Percentiles rank a stretch among this genome's conserved stretches.
These are phyloP conservation scores for Maudiozyma saulgeensis DNA, from an alignment of 805 yeast species.

Conservation along the genomic window DNA sequence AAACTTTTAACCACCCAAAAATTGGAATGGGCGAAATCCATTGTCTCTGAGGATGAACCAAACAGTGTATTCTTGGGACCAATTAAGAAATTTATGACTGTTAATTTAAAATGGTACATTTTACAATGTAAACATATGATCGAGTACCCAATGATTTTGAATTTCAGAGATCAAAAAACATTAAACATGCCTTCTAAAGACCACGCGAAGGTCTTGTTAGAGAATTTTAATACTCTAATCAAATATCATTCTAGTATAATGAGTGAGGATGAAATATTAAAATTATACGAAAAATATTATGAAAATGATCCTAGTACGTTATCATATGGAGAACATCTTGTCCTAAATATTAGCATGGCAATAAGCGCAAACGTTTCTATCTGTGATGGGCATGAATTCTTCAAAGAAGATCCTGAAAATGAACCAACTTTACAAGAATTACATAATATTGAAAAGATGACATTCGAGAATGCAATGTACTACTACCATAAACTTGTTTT, in stretches of 20 bases:
- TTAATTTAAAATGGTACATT: conserved; percentile 20
- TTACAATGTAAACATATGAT: conserved; percentile 17
- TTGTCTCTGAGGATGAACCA: conserved; percentile 6
- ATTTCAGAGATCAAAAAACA: background rate
- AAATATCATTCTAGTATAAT: background rate
- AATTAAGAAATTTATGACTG: conserved; percentile 11
- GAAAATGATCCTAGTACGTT: conserved; percentile 8
- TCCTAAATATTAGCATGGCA: conserved; percentile 18
- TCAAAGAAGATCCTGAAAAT: conserved; percentile 14
- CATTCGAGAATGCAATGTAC: conserved; percentile 35
- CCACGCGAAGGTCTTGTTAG: conserved; percentile 17
- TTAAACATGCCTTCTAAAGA: conserved; percentile 16
- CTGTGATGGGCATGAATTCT: conserved; percentile 10
- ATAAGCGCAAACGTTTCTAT: conserved; percentile 14
- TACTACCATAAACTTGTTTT: conserved; percentile 45
- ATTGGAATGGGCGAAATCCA: conserved; percentile 17
- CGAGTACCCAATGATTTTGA: conserved; percentile 12
- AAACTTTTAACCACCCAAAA: conserved; percentile 17
- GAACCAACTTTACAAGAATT: conserved; percentile 18
- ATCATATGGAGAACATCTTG: conserved; percentile 20
- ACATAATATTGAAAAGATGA: conserved; percentile 21
- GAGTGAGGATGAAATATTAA: conserved; percentile 3
- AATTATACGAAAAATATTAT: conserved; percentile 14
- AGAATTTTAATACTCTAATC: conserved; percentile 12
- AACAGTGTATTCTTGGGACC: conserved; percentile 13